These are phyloP conservation scores for Aurinia saxatilis DNA, from an alignment of 345 rosid species.

Conservation along the genomic window DNA sequence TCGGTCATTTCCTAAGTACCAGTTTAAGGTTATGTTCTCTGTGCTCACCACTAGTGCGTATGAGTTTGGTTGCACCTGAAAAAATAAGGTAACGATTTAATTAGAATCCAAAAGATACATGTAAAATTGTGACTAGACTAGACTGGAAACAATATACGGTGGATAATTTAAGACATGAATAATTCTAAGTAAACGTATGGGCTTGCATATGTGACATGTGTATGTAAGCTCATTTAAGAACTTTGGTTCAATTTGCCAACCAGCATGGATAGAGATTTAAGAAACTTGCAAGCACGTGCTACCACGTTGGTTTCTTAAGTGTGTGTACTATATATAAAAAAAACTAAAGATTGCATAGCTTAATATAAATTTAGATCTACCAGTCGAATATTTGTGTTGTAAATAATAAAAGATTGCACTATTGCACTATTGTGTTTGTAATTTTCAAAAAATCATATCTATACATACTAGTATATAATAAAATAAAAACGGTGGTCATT, in stretches of 20 bases:
- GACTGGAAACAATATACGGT: no score
- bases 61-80: slow-evolving; percentile 76
- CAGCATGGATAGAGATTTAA: not conserved
- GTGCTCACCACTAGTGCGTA: slow-evolving; percentile 89
- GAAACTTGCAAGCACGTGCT: slow-evolving; percentile 17
- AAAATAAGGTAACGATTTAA: not conserved
- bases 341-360: no score
- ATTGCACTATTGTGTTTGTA: not conserved
- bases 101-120: not conserved
- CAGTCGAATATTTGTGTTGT: not conserved
- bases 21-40: slow-evolving; percentile 80
- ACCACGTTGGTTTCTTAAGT: not conserved
- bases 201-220: not conserved
- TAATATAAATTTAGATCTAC: not conserved
- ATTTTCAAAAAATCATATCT: no score
- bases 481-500: not conserved
- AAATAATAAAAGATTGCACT: not conserved
- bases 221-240: not conserved
- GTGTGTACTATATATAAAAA: not conserved
- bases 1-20: slow-evolving; percentile 91
- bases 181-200: not conserved
- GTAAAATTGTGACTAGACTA: not conserved
- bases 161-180: no score
- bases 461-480: not conserved
- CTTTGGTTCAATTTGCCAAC: slow-evolving; percentile 18